A percentile compares a stretch with the other conserved stretches of the same genome.
phyloP scores from a whole-genome alignment of 2,329 filamentous ascomycete genomes.

The Aspergillus uvarum region DNA sequence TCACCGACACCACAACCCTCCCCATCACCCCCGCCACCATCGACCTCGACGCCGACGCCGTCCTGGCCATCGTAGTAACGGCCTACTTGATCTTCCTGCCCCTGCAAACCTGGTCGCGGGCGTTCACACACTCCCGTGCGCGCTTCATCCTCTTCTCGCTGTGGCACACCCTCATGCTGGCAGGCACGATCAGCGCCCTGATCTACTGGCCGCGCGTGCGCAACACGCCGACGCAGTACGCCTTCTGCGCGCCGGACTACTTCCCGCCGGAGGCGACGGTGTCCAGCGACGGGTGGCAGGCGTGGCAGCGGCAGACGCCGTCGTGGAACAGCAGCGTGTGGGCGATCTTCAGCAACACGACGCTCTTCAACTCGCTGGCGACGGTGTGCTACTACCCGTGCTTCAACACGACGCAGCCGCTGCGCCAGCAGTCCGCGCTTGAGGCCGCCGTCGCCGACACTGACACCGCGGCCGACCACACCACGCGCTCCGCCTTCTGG shows the following conservation, averaged over 20 bases:
- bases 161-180: conserved; percentile 34
- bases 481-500: conserved; percentile 17
- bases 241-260: conserved; percentile 33
- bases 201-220: conserved; percentile 23
- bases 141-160: conserved; percentile 29
- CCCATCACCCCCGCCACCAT: conserved; percentile 29
- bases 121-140: conserved; percentile 27
- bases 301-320: conserved; percentile 21
- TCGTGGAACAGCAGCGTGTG: conserved; percentile 34
- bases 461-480: conserved; percentile 5
- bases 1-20: conserved; percentile 21
- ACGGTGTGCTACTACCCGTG: conserved; percentile 37
- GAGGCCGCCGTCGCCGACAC: conserved; percentile 16
- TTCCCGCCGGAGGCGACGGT: conserved; percentile 19
- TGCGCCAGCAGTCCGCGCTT: conserved; percentile 24
- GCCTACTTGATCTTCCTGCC: conserved; percentile 37
- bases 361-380: conserved; percentile 20
- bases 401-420: conserved; percentile 30
- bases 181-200: conserved; percentile 30
- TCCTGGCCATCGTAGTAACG: conserved; percentile 35
- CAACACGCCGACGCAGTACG: conserved; percentile 27
- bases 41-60: conserved; percentile 34
- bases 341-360: conserved; percentile 26
- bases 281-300: conserved; percentile 30
- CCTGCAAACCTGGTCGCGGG: conserved; percentile 35